Conservation (phyloP, 495 filamentous ascomycete genomes). For the Penicillium daleae region DNA sequence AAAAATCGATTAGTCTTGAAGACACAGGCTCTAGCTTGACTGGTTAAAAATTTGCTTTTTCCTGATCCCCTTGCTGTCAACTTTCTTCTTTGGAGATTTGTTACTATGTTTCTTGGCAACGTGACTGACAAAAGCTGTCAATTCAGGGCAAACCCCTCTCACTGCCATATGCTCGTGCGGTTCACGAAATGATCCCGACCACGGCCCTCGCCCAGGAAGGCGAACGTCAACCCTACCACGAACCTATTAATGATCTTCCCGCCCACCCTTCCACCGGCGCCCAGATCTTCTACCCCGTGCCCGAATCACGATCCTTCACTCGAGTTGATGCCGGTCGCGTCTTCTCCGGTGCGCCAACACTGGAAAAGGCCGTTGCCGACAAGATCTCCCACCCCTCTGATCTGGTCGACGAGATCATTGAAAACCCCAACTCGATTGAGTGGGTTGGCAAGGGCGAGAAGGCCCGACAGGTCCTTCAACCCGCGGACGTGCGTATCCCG, state of each 20-base stretch:
- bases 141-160: conserved; percentile 76
- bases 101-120: conserved; percentile 6
- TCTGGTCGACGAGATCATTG: conserved; percentile 29
- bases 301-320: conserved; percentile 89
- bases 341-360: conserved; percentile 61
- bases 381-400: conserved; percentile 37
- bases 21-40: conserved; percentile 62
- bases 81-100: conserved; percentile 8
- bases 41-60: conserved; percentile 67
- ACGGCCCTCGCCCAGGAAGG: conserved; percentile 41
- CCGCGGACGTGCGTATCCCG: conserved; percentile 84
- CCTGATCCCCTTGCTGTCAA: conserved; percentile 33
- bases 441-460: conserved; percentile 48
- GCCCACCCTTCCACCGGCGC: conserved; percentile 76
- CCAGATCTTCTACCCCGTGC: conserved; percentile 87
- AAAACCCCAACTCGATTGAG: conserved; percentile 40
- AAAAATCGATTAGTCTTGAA: conserved; percentile 99
- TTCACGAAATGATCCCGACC: conserved; percentile 80
- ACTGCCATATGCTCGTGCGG: conserved; percentile 70
- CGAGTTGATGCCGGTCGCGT: conserved; percentile 86
- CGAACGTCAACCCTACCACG: conserved; percentile 55
- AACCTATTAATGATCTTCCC: conserved; percentile 89
- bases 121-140: conserved; percentile 24
- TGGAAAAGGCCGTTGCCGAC: conserved; percentile 30
- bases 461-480: conserved; percentile 62